Conservation (phyloP, 345 rosid species). For the Melastoma malabathricum region DNA sequence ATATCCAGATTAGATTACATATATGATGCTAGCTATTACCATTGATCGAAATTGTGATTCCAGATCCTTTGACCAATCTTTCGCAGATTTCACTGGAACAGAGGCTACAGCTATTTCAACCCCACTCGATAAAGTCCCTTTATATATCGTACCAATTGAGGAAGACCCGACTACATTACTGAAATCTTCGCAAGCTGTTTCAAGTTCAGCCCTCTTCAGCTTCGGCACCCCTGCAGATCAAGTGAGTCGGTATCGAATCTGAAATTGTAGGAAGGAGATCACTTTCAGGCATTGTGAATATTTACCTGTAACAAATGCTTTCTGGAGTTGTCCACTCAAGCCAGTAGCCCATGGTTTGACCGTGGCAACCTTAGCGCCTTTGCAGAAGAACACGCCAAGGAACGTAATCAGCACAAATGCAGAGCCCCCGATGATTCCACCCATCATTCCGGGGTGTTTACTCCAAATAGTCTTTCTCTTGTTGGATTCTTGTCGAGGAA, state of each 20-base stretch:
- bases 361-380: slow-evolving; percentile 33
- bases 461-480: slow-evolving; percentile 1
- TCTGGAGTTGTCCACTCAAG: slow-evolving; percentile 85
- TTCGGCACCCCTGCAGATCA: slow-evolving; percentile 60
- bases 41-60: slow-evolving; percentile 69
- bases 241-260: neutral
- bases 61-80: slow-evolving; percentile 56
- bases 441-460: slow-evolving; percentile 7
- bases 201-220: slow-evolving; percentile 70
- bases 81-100: slow-evolving; percentile 27
- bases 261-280: too few species aligned
- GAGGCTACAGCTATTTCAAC: slow-evolving; percentile 87
- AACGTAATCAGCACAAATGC: slow-evolving; percentile 21
- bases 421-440: slow-evolving; percentile 26
- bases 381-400: slow-evolving; percentile 21
- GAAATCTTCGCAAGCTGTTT: slow-evolving; percentile 92
- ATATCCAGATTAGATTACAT: neutral
- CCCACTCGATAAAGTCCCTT: slow-evolving; percentile 85
- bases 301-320: slow-evolving; percentile 71
- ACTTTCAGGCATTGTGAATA: too few species aligned
- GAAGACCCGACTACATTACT: slow-evolving; percentile 77
- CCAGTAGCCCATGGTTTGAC: slow-evolving; percentile 96
- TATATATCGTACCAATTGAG: slow-evolving; percentile 53
- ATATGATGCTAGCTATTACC: slow-evolving; percentile 26
- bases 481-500: neutral